phyloP scores from a whole-genome alignment of 192 early-diverging fungal genomes.

The Coemansia sp. region DNA sequence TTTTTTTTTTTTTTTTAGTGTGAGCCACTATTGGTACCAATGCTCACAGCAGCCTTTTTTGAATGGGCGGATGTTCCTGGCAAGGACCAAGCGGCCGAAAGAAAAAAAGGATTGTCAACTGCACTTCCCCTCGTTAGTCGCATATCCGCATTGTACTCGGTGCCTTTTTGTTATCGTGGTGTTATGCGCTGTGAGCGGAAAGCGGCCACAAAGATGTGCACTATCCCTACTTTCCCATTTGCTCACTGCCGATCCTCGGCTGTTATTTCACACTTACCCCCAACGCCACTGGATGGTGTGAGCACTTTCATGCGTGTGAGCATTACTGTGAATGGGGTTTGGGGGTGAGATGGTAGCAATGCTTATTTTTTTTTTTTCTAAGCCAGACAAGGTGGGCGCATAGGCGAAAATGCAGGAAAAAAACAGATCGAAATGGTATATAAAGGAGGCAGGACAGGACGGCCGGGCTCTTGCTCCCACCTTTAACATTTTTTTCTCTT shows the following conservation, averaged over 20 bases:
- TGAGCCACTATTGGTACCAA: background rate
- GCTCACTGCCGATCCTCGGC: slow-evolving; percentile 5
- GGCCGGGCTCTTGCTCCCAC: background rate
- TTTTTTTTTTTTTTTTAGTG: background rate
- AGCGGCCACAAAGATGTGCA: background rate
- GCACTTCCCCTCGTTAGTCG: background rate
- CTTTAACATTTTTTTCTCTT: background rate
- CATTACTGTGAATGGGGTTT: slow-evolving; percentile 8
- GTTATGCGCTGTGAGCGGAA: background rate
- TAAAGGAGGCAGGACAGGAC: background rate
- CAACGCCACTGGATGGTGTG: slow-evolving; percentile 14
- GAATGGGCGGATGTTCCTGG: background rate
- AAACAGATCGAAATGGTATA: slow-evolving; percentile 2
- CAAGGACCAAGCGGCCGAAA: too few species aligned
- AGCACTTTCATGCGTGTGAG: slow-evolving; percentile 16
- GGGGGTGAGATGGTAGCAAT: slow-evolving; percentile 1
- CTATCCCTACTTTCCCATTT: slow-evolving; percentile 6
- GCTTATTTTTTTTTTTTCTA: too few species aligned
- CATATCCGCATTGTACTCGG: background rate
- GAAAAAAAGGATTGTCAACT: background rate
- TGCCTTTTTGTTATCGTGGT: background rate
- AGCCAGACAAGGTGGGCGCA: background rate
- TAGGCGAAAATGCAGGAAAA: background rate
- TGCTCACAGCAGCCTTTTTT: background rate
- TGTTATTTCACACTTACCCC: slow-evolving; percentile 3